Evolutionary conservation across 108 stramenopile genomes (phyloP).

Genomic region (Nannochloropsis oceanica): DNA sequence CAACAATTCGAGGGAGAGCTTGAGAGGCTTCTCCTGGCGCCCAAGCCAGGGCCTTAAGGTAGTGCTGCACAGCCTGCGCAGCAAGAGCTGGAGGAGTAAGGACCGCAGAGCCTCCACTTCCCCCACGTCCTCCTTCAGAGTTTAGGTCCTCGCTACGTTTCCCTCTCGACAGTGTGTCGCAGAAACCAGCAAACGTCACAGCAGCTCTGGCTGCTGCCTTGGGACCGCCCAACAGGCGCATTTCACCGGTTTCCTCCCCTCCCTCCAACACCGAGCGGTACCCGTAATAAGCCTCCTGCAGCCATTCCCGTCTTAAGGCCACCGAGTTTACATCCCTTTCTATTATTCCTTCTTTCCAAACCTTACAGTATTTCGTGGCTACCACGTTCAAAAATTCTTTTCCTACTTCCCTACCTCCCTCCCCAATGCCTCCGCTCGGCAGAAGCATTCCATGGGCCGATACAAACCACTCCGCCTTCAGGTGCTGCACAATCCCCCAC

Average conservation of each 20-base stretch:
- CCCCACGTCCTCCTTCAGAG: background rate
- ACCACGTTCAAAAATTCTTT: background rate
- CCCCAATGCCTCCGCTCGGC: background rate
- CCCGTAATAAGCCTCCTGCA: background rate
- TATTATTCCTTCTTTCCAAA: background rate
- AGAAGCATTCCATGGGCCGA: background rate
- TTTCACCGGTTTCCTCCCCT: background rate
- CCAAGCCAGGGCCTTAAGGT: conserved; percentile 10
- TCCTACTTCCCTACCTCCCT: background rate
- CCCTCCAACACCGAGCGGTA: background rate
- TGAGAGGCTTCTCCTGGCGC: background rate
- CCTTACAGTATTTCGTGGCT: background rate
- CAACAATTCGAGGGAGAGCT: background rate
- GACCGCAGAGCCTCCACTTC: background rate
- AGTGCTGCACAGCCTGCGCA: conserved; percentile 7
- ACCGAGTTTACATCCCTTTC: background rate
- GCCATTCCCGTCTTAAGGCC: background rate
- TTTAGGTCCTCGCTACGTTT: background rate
- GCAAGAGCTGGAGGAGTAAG: background rate
- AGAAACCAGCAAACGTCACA: background rate
- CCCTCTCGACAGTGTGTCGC: background rate
- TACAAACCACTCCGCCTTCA: background rate
- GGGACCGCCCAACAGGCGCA: background rate
- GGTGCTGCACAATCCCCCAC: background rate
- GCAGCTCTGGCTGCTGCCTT: background rate